phyloP scores from a whole-genome alignment of 495 filamentous ascomycete species.

The Penicillium waksmanii region DNA sequence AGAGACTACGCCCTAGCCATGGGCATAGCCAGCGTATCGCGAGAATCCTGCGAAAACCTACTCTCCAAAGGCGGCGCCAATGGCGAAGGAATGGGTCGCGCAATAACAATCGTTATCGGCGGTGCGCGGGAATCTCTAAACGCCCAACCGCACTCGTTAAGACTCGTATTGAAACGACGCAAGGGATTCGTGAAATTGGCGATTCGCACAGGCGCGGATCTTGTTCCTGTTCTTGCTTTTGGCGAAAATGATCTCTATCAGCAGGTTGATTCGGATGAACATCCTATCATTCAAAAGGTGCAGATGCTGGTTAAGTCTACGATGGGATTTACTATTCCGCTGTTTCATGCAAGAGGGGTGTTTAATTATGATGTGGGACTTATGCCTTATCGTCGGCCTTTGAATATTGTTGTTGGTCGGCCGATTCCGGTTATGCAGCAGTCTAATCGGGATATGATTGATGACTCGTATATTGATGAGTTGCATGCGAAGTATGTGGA shows the following conservation, averaged over 20 bases:
- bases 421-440: conserved; percentile 73
- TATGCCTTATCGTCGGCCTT: conserved; percentile 85
- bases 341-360: conserved; percentile 87
- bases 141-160: conserved; percentile 73
- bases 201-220: conserved; percentile 83
- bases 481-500: conserved; percentile 77
- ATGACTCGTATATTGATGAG: conserved; percentile 74
- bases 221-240: conserved; percentile 90
- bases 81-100: conserved; percentile 88
- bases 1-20: conserved; percentile 87
- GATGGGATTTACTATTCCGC: conserved; percentile 86
- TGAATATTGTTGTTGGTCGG: conserved; percentile 86
- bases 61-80: conserved; percentile 76
- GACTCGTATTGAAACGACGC: conserved; percentile 76
- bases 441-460: conserved; percentile 54
- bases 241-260: conserved; percentile 97
- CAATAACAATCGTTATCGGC: conserved; percentile 94
- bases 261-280: conserved; percentile 70
- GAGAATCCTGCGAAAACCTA: conserved; percentile 86
- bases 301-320: conserved; percentile 82
- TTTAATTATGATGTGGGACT: conserved; percentile 98
- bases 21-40: conserved; percentile 86
- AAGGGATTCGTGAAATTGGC: conserved; percentile 95
- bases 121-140: conserved; percentile 91
- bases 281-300: conserved; percentile 72